phyloP scores from a whole-genome alignment of 164 flowering plant species.

The Vitis riparia region DNA sequence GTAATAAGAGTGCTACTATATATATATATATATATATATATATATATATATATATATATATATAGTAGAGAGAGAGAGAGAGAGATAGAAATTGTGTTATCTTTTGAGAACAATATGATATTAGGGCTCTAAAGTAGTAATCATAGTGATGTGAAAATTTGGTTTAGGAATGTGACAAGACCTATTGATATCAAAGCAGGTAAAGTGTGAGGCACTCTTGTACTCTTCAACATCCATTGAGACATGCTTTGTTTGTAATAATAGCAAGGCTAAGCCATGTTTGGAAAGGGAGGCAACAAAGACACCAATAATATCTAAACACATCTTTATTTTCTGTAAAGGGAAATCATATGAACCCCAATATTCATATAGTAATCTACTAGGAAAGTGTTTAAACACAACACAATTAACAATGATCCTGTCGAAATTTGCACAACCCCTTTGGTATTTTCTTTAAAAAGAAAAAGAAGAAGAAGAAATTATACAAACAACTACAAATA shows the following conservation, averaged over 20 bases:
- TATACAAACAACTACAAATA: constrained; percentile 26
- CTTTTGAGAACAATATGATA: no score
- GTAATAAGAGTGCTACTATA: background rate
- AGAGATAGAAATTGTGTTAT: background rate
- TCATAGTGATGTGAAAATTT: no score
- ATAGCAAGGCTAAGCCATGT: no score
- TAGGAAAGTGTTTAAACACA: constrained; percentile 7
- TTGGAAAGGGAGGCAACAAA: constrained; percentile 2
- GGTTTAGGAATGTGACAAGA: no score
- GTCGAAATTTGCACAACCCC: constrained; percentile 34
- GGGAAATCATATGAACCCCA: background rate
- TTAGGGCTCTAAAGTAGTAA: no score
- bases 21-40: no score
- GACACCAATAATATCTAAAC: background rate
- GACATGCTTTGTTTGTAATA: no score
- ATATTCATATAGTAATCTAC: background rate
- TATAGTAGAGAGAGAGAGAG: background rate
- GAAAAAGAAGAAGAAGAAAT: constrained; percentile 22
- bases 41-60: background rate
- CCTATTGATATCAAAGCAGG: no score
- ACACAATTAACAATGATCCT: constrained; percentile 22
- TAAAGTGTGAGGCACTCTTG: no score
- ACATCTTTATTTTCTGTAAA: constrained; percentile 11
- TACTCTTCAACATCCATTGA: no score
- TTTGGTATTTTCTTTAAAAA: constrained; percentile 20